phyloP scores from a whole-genome alignment of 2,329 filamentous ascomycete genomes.

The Talaromyces albobiverticillius region DNA sequence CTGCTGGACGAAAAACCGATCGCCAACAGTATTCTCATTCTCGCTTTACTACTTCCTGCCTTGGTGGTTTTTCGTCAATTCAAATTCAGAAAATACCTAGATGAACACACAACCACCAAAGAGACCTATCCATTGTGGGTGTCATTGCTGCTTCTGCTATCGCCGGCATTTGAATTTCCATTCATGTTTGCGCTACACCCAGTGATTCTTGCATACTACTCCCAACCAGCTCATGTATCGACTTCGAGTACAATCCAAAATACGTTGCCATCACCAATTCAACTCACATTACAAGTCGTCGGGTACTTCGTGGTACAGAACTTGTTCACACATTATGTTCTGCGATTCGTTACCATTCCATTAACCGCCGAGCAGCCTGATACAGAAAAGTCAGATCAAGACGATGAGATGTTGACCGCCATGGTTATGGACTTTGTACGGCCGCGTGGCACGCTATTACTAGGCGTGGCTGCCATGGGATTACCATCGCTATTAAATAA shows the following conservation, averaged over 20 bases:
- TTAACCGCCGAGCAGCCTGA: background rate
- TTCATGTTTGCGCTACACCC: background rate
- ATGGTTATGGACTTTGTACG: constrained; percentile 1
- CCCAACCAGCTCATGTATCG: background rate
- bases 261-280: background rate
- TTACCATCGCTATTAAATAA: background rate
- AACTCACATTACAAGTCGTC: background rate
- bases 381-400: background rate
- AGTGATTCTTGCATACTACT: background rate
- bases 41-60: background rate
- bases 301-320: background rate
- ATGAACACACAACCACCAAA: background rate
- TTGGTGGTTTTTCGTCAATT: background rate
- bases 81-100: background rate
- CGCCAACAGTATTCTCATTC: background rate
- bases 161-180: background rate
- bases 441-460: background rate
- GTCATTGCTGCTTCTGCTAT: background rate
- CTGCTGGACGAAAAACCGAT: background rate
- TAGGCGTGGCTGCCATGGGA: background rate
- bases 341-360: background rate
- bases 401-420: background rate
- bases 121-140: background rate
- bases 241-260: background rate
- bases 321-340: background rate